Base-by-base conservation (phyloP, 208 protist genomes). In the Leishmania major region DNA sequence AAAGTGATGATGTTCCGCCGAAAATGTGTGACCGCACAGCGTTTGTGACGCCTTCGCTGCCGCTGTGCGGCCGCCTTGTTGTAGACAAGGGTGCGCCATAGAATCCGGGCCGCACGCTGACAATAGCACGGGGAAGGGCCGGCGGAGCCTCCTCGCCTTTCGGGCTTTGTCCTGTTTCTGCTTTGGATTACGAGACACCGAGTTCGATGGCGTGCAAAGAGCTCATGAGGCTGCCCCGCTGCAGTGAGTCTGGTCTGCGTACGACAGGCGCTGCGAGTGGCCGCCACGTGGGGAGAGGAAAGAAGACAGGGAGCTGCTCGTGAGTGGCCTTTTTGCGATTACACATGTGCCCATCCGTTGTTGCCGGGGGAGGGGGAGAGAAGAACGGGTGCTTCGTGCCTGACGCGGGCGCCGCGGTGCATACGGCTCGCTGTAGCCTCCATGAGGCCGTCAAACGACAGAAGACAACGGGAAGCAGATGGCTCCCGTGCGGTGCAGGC, bases 21-120 rank as follows among this genome's bases (percentile, higher is more conserved):
- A 86, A 76, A 94, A 96, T 0, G n/a, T 35, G 49, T 81, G 77
- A 0, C 91, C 91, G 1, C 84, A 77, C 1, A 95, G 69, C 25
- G 88, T 92, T 19, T 77, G 28, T 7, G 86, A 78, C 6, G 25
- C 22, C 75, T 49, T 22, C 0, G 17, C 25, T 13, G 75, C 28
- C 49, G 57, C 17, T n/a, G 40, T 31, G 19, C 22, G 2, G 8
- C 43, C 43, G 45, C 69, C 3, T 45, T 49, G 17, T 15, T 47
- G 25, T 49, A 53, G 25, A 55, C 17, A 45, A 53, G 4, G 25
- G 17, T 17, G 45, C 69, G 11, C n/a, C 69, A 74, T 74, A 40
- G 35, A 13, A 74, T 7, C 3, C 3, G 45, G 13, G 43, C 45
- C 2, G 69, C 19, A 2, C 43, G 5, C 19, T 40, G 62, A 40